Conservation (phyloP, 352 stramenopile species). For the Phytopythium mirpurense region DNA sequence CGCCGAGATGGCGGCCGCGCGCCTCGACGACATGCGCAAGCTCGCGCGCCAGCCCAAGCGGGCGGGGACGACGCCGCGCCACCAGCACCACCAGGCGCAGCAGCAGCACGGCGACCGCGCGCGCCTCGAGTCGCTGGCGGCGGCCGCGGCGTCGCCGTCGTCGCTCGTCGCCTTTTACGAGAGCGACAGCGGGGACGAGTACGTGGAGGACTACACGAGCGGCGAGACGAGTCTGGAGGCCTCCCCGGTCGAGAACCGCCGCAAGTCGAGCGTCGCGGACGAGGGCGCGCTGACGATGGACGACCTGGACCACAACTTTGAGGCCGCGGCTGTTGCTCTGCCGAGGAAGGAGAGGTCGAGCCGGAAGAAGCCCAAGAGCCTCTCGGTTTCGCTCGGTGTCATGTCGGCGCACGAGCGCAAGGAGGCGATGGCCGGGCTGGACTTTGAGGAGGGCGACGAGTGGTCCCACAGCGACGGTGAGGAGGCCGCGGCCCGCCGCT, state of each 20-base stretch:
- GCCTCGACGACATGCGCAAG: slow-evolving; percentile 56
- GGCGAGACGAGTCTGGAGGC: neutral
- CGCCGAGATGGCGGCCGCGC: slow-evolving; percentile 62
- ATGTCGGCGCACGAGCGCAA: slow-evolving; percentile 6
- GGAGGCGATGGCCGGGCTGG: neutral
- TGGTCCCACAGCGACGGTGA: slow-evolving; percentile 22
- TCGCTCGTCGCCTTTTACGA: slow-evolving; percentile 1
- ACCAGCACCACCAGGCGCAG: too few species aligned
- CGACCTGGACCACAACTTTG: neutral
- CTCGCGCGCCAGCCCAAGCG: slow-evolving; percentile 49
- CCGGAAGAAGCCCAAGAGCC: slow-evolving; percentile 6
- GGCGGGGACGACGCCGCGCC: slow-evolving; percentile 16
- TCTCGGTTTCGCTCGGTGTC: slow-evolving; percentile 2
- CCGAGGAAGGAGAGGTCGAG: slow-evolving; percentile 3
- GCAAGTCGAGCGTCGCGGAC: slow-evolving; percentile 4
- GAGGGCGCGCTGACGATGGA: neutral
- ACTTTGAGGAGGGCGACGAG: neutral
- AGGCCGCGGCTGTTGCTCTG: neutral
- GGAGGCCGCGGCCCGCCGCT: slow-evolving; percentile 6
- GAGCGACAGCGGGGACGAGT: slow-evolving; percentile 10
- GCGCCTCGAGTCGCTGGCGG: neutral
- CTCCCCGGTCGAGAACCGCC: neutral
- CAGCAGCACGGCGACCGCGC: slow-evolving; percentile 9
- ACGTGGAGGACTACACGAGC: slow-evolving; percentile 7
- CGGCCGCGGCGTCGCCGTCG: neutral